Evolutionary conservation across 1,284 basidiomycete genomes (phyloP), one percentile per base, ranked within the genome.

Genomic region (Microbotryum intermedium): DNA sequence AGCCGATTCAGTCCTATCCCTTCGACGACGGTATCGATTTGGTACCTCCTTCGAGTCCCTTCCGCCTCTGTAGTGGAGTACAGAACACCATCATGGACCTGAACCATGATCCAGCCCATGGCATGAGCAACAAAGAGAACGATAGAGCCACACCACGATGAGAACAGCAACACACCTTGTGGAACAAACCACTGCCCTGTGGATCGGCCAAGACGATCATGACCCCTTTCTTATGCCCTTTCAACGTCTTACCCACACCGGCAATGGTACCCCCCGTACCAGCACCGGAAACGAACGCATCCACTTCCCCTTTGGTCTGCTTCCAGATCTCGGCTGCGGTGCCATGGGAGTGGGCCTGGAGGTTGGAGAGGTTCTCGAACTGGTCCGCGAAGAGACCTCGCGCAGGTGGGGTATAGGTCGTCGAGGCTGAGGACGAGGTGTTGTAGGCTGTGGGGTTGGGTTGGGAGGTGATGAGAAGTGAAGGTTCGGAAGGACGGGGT

Each of bases 281-380:
- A 83, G 60, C 92, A 1, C 95, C 95, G n/a, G 87, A 84, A 29
- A 99, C 86, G 71, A 97, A 97, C 3, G 87, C 91, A 70, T 88
- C 82, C 1, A 97, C 69, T 25, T 78, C 76, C 1, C 92, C 92
- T 66, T 84, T 86, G 0, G 90, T 92, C 72, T 98, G 95, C 53
- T 85, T 80, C 85, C 92, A 91, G 45, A 98, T 91, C 76, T 99
- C 95, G 0, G 92, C 92, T 0, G 90, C 95, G 0, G 94, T 98
- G 1, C 89, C 88, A 43, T 83, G 76, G 70, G 83, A 90, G 73
- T 98, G 95, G 0, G 94, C 92, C 62, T 85, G 80, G 72, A 85
- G 91, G 72, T 98, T 97, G 71, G 87, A 89, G 64, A 80, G 80
- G 74, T 93, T 97, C 84, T 91, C 69, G 52, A 75, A 95, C 74